Conservation (phyloP, 805 yeast genomes). For the Hanseniaspora clermontiae region DNA sequence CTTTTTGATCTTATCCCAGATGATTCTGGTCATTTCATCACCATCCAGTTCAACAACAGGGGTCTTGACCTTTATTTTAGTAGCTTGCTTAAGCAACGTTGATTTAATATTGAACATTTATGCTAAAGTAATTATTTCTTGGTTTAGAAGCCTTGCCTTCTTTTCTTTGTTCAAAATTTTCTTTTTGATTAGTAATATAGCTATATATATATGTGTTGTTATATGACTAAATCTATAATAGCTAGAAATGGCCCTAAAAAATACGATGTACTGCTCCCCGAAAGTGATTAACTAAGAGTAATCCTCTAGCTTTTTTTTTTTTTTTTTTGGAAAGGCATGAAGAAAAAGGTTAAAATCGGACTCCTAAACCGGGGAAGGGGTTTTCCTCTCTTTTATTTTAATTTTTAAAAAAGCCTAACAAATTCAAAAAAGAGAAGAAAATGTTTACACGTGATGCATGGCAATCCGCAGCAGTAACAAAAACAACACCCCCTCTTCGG, state of each 20-base stretch:
- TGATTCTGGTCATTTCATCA: conserved; percentile 77
- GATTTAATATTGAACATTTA: conserved; percentile 17
- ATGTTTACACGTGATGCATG: too few species aligned
- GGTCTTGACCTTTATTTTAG: conserved; percentile 54
- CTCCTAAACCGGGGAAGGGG: neutral
- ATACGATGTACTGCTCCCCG: neutral
- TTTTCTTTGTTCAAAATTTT: too few species aligned
- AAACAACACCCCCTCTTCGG: too few species aligned
- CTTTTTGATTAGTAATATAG: too few species aligned
- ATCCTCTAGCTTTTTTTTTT: neutral
- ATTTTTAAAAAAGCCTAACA: too few species aligned
- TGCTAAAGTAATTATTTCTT: neutral
- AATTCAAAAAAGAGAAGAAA: too few species aligned
- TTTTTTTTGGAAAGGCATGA: neutral
- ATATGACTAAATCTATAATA: too few species aligned
- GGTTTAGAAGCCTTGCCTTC: neutral
- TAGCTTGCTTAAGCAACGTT: conserved; percentile 21
- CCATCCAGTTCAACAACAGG: conserved; percentile 76
- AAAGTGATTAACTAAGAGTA: neutral
- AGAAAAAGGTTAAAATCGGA: neutral
- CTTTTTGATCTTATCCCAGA: conserved; percentile 63
- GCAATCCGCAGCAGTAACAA: too few species aligned
- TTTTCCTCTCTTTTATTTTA: neutral
- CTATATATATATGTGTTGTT: too few species aligned
- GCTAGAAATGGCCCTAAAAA: neutral